These are phyloP conservation scores for Reutealis trisperma DNA, from an alignment of 345 rosid species.

Conservation along the genomic window DNA sequence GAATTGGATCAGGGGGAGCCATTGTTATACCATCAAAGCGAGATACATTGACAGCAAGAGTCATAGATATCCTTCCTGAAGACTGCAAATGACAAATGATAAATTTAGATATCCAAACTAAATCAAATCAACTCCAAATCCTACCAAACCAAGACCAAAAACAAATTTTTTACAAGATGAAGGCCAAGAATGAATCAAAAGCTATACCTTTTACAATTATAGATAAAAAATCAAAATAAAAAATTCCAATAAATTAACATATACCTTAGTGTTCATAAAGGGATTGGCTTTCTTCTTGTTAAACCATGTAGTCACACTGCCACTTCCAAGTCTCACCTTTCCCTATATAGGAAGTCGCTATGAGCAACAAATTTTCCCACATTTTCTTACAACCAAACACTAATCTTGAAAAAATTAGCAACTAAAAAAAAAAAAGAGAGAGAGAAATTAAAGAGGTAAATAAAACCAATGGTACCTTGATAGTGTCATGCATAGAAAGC, in stretches of 20 bases:
- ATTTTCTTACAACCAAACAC: background rate
- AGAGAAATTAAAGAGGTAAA: background rate
- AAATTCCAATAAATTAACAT: background rate
- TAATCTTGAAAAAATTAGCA: background rate
- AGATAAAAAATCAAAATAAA: background rate
- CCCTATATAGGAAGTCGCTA: conserved; percentile 37
- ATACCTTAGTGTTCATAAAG: conserved; percentile 57
- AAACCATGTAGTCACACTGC: conserved; percentile 27
- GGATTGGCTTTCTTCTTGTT: conserved; percentile 37
- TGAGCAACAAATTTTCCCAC: background rate
- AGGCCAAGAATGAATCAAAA: background rate
- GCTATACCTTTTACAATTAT: background rate
- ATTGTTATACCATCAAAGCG: conserved; percentile 81
- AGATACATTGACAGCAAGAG: conserved; percentile 61
- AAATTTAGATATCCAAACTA: conserved; percentile 7
- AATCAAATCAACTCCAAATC: background rate
- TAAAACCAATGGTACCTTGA: conserved; percentile 46
- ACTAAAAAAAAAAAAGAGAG: too few relatives aligned
- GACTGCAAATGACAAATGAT: conserved; percentile 48
- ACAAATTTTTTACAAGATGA: background rate
- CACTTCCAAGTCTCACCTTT: conserved; percentile 58
- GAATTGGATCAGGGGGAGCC: conserved; percentile 99
- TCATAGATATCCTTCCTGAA: conserved; percentile 61
- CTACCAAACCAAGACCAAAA: background rate
- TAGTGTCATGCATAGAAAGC: conserved; percentile 47